Evolutionary conservation across 495 filamentous ascomycete species (phyloP).

Genomic region (Aspergillus incahuasiensis): DNA sequence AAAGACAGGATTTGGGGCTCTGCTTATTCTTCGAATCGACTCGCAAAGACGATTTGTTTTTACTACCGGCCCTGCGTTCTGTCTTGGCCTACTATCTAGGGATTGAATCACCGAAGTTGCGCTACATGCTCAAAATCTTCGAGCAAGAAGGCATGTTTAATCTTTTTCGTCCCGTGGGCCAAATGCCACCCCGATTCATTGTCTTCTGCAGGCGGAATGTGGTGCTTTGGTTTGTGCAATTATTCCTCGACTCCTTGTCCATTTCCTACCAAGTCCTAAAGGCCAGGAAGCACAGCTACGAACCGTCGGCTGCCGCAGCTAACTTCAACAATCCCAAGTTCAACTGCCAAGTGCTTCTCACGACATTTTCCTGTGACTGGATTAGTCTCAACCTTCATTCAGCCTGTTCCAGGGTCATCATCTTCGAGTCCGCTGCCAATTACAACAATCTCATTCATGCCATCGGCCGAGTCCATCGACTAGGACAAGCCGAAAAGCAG

Average conservation of each 20-base stretch:
- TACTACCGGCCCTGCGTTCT: too few species aligned
- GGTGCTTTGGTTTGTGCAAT: neutral
- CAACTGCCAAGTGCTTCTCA: neutral
- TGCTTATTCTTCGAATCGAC: too few species aligned
- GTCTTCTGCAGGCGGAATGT: neutral
- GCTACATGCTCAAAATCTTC: neutral
- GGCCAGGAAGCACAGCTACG: neutral
- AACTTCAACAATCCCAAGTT: too few species aligned
- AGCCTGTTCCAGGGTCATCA: conserved; percentile 14
- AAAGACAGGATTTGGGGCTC: too few species aligned
- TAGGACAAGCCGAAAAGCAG: neutral
- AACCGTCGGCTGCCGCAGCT: too few species aligned
- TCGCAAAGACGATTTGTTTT: too few species aligned
- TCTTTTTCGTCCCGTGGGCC: neutral
- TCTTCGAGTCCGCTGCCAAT: conserved; percentile 24
- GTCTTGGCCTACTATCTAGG: neutral
- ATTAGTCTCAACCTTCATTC: neutral
- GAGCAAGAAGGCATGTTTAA: neutral
- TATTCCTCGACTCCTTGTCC: neutral
- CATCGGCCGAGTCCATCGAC: conserved; percentile 1
- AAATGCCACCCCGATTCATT: neutral
- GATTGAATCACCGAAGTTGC: neutral
- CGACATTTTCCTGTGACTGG: neutral
- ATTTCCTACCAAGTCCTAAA: neutral
- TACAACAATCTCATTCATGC: conserved; percentile 21